Base-by-base conservation (phyloP, 1,139 yeast genomes). In the Zygosaccharomyces sapae region DNA sequence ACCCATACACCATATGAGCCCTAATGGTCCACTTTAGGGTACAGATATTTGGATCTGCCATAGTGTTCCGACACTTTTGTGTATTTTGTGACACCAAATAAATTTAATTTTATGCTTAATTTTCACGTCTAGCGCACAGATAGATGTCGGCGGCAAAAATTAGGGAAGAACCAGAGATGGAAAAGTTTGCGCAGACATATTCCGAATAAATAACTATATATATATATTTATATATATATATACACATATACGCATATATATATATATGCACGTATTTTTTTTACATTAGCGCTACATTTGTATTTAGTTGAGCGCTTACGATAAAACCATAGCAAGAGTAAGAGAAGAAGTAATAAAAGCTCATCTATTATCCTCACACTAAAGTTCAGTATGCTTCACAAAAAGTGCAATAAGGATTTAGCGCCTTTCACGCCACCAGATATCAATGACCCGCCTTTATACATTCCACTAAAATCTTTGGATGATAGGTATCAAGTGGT, bases 401-500 rank as follows among this genome's bases (percentile, higher is more conserved):
- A 43, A 44, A 46, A 43, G 41, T 35, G 44, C 36, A 42, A 42
- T 12, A 45, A 42, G 24, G 48, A 42, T 4, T 33, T 44, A 8
- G 41, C 27, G n/a, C 41, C 45, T 18, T 35, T 43, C 30, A 40
- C 58, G 1, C 74, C 73, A 4, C 61, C 67, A 6, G 73, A 70
- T 53, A 42, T 70, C 29, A 50, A 64, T 39, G 51, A 50, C 44
- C 74, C 74, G 3, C 74, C 75, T 0, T 54, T 59, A 24, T 62
- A 62, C 44, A 59, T 71, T n/a, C 77, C 79, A 0, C 55, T 79
- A n/a, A 70, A 69, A 44, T 61, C 76, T 1, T 68, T 75, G 47
- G 61, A 62, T 8, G 65, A 67, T 2, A 70, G 78, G 46, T 86
- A 81, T 61, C 75, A 72, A 47, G 55, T 72, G 4, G 70, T 84